Percentiles rank a stretch among this genome's conserved stretches.
Evolutionary conservation across 441 rosid genomes (phyloP).

Genomic region (Pelargonium australe): DNA sequence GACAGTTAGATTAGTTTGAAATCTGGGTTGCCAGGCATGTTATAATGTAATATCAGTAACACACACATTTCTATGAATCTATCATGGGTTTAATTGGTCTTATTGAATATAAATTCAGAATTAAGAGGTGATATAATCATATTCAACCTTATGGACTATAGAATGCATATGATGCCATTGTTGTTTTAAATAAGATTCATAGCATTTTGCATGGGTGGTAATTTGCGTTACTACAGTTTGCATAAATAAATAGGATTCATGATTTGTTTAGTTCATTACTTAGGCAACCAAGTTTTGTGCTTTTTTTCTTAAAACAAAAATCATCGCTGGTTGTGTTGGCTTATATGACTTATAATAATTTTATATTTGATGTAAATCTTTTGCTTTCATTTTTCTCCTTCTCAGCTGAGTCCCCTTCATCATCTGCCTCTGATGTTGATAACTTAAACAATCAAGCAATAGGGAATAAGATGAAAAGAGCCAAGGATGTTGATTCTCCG

Average conservation of each 20-base stretch:
- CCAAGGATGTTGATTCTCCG: slow-evolving; percentile 14
- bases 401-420: slow-evolving; percentile 15
- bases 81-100: neutral
- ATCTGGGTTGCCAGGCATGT: neutral
- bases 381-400: slow-evolving; percentile 3
- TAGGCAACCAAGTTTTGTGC: neutral
- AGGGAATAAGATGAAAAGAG: slow-evolving; percentile 9
- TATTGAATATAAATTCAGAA: neutral
- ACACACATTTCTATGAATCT: neutral
- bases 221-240: neutral
- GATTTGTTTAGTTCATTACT: neutral
- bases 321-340: neutral
- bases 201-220: neutral
- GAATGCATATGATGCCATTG: neutral
- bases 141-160: neutral
- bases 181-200: neutral
- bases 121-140: neutral
- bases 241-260: neutral
- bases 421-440: slow-evolving; percentile 18
- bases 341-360: neutral
- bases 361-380: neutral
- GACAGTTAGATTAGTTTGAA: neutral
- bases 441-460: slow-evolving; percentile 16
- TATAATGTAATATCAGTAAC: neutral
- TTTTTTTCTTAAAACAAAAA: neutral